Base-by-base conservation (phyloP, 768 basidiomycete genomes). In the Xerocomus brunneocitrinus region DNA sequence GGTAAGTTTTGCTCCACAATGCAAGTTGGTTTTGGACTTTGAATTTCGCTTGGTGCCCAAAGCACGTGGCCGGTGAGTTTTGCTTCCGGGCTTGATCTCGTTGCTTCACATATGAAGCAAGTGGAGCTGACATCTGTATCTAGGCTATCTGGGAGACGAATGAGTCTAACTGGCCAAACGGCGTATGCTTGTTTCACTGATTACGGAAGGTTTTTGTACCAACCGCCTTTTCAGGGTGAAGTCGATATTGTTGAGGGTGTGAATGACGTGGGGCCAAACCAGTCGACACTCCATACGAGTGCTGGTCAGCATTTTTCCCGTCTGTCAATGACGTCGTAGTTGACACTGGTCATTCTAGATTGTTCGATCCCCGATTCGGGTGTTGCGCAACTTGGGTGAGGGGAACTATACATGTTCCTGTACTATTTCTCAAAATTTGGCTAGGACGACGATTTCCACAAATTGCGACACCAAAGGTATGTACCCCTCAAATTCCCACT, bases 201-300 rank as follows among this genome's bases (percentile, higher is more conserved):
- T 19, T 27, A 6, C 3, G 13, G 8, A 14, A 36, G 4, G 1
- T 14, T 4, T 30, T n/a, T 24, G 8, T 0, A 36, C 53, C 53
- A 32, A 65, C 30, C 2, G 39, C 19, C 6, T 39, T 54, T 47
- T 7, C 30, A 68, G 67, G 67, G 67, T 19, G 67, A 68, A 32
- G 48, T 68, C 3, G 67, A 70, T 47, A 70, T 70, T 8, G 58
- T 68, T 7, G 67, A 68, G 43, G 67, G 72, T 43, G 82, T 84
- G 13, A 84, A 85, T 58, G 71, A 82, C 58, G 70, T 76, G 50
- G 67, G 67, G 12, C 75, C 79, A 3, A 80, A 84, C 58, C 71
- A 74, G 53, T 72, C 74, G 2, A 79, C 82, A 0, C 69, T 87
- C 34, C 85, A 87, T 64, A 85, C 84, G 4, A 71, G 69, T 49